Base-by-base conservation (phyloP, 805 yeast species). In the Candida sithepensis region DNA sequence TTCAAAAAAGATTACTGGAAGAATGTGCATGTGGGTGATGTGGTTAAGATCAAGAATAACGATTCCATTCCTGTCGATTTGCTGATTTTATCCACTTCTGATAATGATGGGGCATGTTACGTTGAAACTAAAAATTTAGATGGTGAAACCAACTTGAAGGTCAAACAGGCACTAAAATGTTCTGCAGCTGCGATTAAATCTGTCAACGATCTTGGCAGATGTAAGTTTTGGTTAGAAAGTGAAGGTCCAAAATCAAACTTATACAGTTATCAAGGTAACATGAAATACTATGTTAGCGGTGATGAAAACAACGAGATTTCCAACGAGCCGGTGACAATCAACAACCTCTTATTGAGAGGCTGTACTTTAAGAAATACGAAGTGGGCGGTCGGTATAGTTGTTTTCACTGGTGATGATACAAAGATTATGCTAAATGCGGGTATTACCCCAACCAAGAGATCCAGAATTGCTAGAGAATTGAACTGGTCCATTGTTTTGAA, bases 171-270 rank as follows among this genome's bases (percentile, higher is more conserved):
- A 3, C 64, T 87, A 56, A 82, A 84, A 58, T 79, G 81, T 57
- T 76, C 84, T 7, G 60, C 67, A 24, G 36, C 57, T 20, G 57
- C 63, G 20, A 56, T 65, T 12, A 64, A 62, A 33, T 68, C 78
- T 14, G 71, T 68, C 30, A 67, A 71, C 49, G 83, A 79, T 55
- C 59, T 78, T 36, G 70, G 75, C 6, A 71, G 73, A 57, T 68
- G 79, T 44, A 74, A 73, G 52, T 85, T 85, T 55, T 78, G 84
- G 78, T 67, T 86, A n/a, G 88, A 86, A 55, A 78, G 86, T 69
- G 94, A 87, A 67, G 92, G 90, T 7, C 95, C 95, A 14, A 89
- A 86, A 64, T 77, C 90, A 1, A 85, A 85, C 60, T 69, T 87
- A 53, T 87, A 87, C 64, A 75, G 82, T 38, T 87, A 85, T 58